These are phyloP conservation scores for Pseudoturritis turrita DNA, from an alignment of 345 rosid genomes.

Conservation along the genomic window DNA sequence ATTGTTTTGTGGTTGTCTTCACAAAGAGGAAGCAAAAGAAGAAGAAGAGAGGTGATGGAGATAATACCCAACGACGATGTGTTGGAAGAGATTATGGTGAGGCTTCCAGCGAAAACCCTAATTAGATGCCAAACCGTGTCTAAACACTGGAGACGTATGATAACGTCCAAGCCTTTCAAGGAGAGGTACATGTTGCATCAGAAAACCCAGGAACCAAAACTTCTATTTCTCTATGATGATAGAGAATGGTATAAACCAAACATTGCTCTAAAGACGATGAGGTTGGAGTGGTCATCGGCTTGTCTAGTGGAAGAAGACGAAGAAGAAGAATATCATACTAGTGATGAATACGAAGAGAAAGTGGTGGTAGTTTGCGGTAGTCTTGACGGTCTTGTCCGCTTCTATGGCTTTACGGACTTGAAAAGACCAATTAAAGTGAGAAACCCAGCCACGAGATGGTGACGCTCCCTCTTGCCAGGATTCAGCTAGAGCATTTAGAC, in stretches of 20 bases:
- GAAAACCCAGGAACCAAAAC: background rate
- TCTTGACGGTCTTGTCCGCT: background rate
- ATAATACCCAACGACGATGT: background rate
- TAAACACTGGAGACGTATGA: background rate
- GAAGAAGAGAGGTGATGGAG: background rate
- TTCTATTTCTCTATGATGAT: background rate
- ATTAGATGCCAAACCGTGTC: background rate
- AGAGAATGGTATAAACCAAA: background rate
- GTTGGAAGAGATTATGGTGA: background rate
- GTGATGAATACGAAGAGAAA: background rate
- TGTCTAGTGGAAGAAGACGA: background rate
- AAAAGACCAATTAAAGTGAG: background rate
- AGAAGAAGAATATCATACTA: background rate
- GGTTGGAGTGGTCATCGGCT: background rate
- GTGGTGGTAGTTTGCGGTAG: background rate
- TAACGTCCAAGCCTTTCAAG: background rate
- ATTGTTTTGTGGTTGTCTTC: too few relatives aligned
- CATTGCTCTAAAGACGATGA: background rate
- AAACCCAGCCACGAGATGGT: slow-evolving; percentile 1
- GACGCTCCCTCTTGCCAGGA: background rate
- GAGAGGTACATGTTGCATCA: background rate
- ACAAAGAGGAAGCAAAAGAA: background rate
- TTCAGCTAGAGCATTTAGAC: background rate
- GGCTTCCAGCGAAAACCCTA: background rate
- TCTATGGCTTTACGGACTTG: background rate